Evolutionary conservation across 2,329 filamentous ascomycete genomes (phyloP).

Genomic region (Cordyceps fumosorosea): DNA sequence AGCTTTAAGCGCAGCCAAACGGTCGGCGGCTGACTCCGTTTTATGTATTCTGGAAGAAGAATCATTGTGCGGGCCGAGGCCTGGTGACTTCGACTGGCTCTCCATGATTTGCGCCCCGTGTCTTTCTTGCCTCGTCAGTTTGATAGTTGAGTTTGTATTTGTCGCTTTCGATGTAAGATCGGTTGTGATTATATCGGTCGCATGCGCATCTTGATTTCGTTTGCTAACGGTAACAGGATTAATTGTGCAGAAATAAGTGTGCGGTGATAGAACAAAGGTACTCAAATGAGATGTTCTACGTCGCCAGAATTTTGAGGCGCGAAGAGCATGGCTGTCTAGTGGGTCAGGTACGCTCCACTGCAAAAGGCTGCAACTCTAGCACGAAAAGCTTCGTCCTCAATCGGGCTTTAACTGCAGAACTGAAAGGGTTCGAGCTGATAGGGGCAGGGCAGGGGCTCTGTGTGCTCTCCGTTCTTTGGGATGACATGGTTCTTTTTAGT

Average conservation of each 20-base stretch:
- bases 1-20: constrained; percentile 71
- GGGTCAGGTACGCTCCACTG: constrained; percentile 1
- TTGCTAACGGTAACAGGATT: no score
- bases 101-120: constrained; percentile 36
- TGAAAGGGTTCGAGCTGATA: no score
- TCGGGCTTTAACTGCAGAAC: no score
- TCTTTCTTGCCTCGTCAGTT: background rate
- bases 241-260: no score
- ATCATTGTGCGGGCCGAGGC: constrained; percentile 52
- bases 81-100: constrained; percentile 41
- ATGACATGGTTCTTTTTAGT: no score
- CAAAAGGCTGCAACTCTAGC: background rate
- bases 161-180: background rate
- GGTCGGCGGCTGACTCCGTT: constrained; percentile 52
- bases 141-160: background rate
- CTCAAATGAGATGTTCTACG: background rate
- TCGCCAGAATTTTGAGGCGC: background rate
- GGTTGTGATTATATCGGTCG: background rate
- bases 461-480: no score
- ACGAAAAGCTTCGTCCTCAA: no score
- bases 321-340: background rate
- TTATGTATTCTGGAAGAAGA: constrained; percentile 48
- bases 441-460: no score
- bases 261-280: no score
- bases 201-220: background rate